phyloP scores from a whole-genome alignment of 352 stramenopile genomes.

The Phytopythium montanum region DNA sequence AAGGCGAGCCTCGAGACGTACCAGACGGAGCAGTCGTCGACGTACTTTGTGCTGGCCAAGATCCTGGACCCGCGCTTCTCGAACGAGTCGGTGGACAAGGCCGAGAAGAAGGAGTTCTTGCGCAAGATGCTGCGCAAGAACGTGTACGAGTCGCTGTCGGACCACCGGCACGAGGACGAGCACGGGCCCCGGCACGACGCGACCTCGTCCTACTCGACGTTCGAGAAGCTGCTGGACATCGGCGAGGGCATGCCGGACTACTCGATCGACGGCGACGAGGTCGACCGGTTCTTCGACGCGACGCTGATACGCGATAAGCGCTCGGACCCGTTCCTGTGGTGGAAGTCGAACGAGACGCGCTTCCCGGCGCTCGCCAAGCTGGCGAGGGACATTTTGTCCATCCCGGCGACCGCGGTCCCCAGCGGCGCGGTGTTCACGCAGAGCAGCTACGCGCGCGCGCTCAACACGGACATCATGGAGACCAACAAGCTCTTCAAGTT shows the following conservation, averaged over 20 bases:
- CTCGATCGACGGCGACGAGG: constrained; percentile 70
- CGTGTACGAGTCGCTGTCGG: constrained; percentile 57
- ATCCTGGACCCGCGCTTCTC: constrained; percentile 79
- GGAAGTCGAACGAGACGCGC: constrained; percentile 79
- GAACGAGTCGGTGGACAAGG: constrained; percentile 76
- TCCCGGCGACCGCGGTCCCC: constrained; percentile 60
- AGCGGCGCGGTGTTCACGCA: constrained; percentile 73
- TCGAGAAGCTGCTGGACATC: constrained; percentile 81
- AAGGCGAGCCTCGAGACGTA: constrained; percentile 66
- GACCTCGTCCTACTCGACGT: constrained; percentile 72
- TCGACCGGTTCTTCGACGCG: constrained; percentile 81
- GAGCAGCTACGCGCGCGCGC: constrained; percentile 48
- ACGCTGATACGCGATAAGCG: constrained; percentile 78
- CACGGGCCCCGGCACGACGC: constrained; percentile 53
- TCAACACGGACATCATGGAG: constrained; percentile 56
- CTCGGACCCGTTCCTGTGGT: constrained; percentile 78
- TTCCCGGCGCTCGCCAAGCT: constrained; percentile 72
- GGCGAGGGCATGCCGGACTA: constrained; percentile 76
- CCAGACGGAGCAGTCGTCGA: constrained; percentile 59
- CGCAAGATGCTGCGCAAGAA: constrained; percentile 73
- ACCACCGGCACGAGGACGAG: constrained; percentile 50
- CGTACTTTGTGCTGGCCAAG: constrained; percentile 70
- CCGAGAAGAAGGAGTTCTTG: constrained; percentile 70
- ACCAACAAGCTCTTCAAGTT: constrained; percentile 79
- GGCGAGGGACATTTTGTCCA: constrained; percentile 69